Percentiles rank a stretch among this genome's conserved stretches.
phyloP scores from a whole-genome alignment of 768 basidiomycete genomes.

The Royoungia palumana region DNA sequence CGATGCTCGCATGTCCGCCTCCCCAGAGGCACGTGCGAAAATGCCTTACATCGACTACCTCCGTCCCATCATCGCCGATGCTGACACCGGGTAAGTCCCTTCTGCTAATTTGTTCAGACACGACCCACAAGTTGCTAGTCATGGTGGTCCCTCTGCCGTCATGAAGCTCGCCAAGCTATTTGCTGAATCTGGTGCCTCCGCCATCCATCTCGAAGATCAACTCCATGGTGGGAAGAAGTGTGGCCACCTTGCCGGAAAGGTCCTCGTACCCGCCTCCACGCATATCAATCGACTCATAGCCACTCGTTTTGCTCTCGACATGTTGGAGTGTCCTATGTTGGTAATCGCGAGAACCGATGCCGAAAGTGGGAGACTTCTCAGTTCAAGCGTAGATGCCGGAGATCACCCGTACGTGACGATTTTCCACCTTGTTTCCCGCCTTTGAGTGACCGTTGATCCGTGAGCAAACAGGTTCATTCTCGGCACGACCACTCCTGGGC shows the following conservation, averaged over 20 bases:
- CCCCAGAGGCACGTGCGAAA: slow-evolving; percentile 60
- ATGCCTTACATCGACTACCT: slow-evolving; percentile 85
- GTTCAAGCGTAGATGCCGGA: slow-evolving; percentile 73
- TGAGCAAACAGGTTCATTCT: slow-evolving; percentile 51
- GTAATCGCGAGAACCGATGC: slow-evolving; percentile 92
- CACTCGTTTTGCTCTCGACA: slow-evolving; percentile 86
- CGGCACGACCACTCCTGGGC: slow-evolving; percentile 51
- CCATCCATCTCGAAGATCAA: slow-evolving; percentile 91
- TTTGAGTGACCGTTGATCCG: slow-evolving; percentile 6
- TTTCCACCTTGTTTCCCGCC: slow-evolving; percentile 6
- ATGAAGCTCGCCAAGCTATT: slow-evolving; percentile 95
- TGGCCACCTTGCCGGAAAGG: slow-evolving; percentile 89
- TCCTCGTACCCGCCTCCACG: slow-evolving; percentile 85
- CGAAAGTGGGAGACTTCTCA: slow-evolving; percentile 80
- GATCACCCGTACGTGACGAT: slow-evolving; percentile 59
- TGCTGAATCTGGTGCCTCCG: slow-evolving; percentile 91
- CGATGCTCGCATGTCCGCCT: slow-evolving; percentile 72
- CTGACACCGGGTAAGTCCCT: slow-evolving; percentile 77
- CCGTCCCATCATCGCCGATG: slow-evolving; percentile 91
- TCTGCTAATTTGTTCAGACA: neutral
- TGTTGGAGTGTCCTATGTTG: slow-evolving; percentile 84
- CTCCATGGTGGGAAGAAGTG: slow-evolving; percentile 95
- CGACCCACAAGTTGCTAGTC: slow-evolving; percentile 43
- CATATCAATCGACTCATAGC: slow-evolving; percentile 83
- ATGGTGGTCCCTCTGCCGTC: slow-evolving; percentile 88